Percentiles rank a stretch among this genome's conserved stretches.
Conservation (phyloP, 306 rosid species). For the Trifolium dubium region DNA sequence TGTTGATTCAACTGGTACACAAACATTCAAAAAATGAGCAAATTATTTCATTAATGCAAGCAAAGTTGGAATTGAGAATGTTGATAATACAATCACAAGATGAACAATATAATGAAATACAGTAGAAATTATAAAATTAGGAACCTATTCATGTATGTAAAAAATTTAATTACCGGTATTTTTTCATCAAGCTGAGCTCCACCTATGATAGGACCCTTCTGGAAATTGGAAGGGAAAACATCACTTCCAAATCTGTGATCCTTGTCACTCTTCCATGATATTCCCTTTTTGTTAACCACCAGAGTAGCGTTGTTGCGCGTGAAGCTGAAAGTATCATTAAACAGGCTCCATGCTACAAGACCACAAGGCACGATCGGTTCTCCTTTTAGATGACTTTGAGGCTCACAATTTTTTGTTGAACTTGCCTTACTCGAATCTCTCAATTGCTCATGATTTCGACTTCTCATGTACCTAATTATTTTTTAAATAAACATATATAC, state of each 20-base stretch:
- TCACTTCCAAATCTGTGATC: conserved; percentile 85
- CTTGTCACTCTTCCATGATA: conserved; percentile 94
- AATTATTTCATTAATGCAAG: conserved; percentile 33
- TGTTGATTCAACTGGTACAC: conserved; percentile 71
- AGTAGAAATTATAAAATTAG: not conserved
- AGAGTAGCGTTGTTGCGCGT: conserved; percentile 46
- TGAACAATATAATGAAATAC: conserved; percentile 8
- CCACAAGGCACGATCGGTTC: conserved; percentile 79
- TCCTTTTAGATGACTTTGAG: conserved; percentile 61
- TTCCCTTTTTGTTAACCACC: conserved; percentile 69
- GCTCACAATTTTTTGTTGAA: conserved; percentile 59
- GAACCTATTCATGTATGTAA: not conserved
- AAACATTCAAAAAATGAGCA: conserved; percentile 43
- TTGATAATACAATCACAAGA: not conserved
- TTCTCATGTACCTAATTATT: conserved; percentile 78
- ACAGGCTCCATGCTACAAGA: conserved; percentile 97
- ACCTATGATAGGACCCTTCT: conserved; percentile 68
- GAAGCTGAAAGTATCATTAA: conserved; percentile 83
- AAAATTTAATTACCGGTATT: conserved; percentile 58
- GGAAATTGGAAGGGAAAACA: conserved; percentile 86
- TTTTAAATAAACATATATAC: conserved; percentile 12
- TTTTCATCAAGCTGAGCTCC: conserved; percentile 48
- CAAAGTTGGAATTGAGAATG: conserved; percentile 8
- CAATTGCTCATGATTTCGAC: conserved; percentile 86
- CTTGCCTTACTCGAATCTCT: conserved; percentile 37